phyloP scores from a whole-genome alignment of 768 basidiomycete species.

The Podaxis sp. region DNA sequence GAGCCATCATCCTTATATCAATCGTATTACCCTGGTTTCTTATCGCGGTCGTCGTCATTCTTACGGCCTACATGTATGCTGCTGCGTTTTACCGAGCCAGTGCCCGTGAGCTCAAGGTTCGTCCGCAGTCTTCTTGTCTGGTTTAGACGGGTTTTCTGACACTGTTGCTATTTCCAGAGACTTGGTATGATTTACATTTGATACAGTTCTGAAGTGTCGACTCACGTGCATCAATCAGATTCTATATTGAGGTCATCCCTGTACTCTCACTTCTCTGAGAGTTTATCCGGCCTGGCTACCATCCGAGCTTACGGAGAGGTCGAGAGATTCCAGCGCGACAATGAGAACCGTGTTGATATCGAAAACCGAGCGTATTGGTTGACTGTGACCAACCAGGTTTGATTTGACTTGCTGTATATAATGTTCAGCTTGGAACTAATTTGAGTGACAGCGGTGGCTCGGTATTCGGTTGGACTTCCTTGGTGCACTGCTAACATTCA shows the following conservation, averaged over 20 bases:
- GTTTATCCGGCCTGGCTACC: slow-evolving; percentile 80
- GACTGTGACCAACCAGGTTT: slow-evolving; percentile 77
- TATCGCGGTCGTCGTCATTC: slow-evolving; percentile 63
- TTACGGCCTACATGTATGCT: slow-evolving; percentile 61
- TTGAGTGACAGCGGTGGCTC: slow-evolving; percentile 66
- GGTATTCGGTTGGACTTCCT: slow-evolving; percentile 88
- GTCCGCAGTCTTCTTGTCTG: slow-evolving; percentile 10
- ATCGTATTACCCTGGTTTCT: slow-evolving; percentile 84
- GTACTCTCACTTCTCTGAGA: slow-evolving; percentile 93
- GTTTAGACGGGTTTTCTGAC: background rate
- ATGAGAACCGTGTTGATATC: slow-evolving; percentile 70
- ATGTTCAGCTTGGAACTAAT: background rate
- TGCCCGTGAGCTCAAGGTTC: slow-evolving; percentile 82
- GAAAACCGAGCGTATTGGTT: slow-evolving; percentile 93
- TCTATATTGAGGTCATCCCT: slow-evolving; percentile 82
- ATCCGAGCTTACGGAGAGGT: slow-evolving; percentile 86
- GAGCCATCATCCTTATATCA: slow-evolving; percentile 76
- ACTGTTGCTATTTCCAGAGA: slow-evolving; percentile 34
- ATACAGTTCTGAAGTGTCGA: background rate
- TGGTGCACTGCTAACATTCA: slow-evolving; percentile 67
- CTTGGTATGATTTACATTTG: slow-evolving; percentile 38
- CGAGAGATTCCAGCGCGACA: slow-evolving; percentile 73
- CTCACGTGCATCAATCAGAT: slow-evolving; percentile 39
- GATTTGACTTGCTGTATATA: background rate
- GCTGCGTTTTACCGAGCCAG: slow-evolving; percentile 84